Percentiles rank a stretch among this genome's conserved stretches.
phyloP scores from a whole-genome alignment of 2,329 filamentous ascomycete species.

The Fusarium keratoplasticum region DNA sequence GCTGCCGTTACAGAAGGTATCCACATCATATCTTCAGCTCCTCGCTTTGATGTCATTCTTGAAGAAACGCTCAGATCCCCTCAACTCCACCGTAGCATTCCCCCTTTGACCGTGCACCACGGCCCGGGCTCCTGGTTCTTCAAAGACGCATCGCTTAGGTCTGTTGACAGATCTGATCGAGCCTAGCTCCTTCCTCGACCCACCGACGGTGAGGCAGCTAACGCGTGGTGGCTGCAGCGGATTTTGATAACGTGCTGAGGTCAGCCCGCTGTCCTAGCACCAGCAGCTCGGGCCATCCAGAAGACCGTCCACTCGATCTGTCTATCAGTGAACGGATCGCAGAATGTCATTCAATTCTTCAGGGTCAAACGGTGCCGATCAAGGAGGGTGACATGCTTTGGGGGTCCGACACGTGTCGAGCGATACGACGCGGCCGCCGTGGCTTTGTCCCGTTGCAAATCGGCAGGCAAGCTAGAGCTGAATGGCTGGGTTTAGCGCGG shows the following conservation, averaged over 20 bases:
- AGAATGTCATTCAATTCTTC: background rate
- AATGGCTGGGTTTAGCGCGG: background rate
- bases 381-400: background rate
- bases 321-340: background rate
- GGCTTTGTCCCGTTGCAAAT: background rate
- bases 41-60: background rate
- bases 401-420: background rate
- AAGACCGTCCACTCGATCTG: background rate
- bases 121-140: background rate
- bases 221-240: background rate
- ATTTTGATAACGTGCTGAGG: background rate
- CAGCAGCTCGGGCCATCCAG: background rate
- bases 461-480: background rate
- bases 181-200: background rate
- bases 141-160: background rate
- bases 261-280: background rate
- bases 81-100: background rate
- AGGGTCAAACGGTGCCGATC: background rate
- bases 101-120: background rate
- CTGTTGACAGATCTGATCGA: background rate
- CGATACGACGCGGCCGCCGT: background rate
- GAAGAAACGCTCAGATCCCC: background rate
- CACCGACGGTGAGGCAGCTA: background rate
- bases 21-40: background rate
- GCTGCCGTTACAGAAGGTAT: background rate